phyloP scores from a whole-genome alignment of 768 basidiomycete genomes.

The Sutorius australiensis region DNA sequence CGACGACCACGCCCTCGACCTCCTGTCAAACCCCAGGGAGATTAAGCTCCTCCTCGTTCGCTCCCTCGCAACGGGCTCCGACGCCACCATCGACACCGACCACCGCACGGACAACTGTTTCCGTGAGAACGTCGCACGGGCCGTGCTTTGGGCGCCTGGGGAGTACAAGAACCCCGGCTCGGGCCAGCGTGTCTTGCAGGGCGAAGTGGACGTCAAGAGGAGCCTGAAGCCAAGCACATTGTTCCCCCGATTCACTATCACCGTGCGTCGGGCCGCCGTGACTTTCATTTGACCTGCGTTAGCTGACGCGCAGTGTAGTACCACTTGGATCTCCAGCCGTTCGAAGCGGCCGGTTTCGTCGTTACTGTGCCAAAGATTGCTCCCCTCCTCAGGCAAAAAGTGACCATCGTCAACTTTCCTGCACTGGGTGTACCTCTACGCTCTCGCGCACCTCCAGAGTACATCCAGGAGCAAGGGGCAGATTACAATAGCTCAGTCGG shows the following conservation, averaged over 20 bases:
- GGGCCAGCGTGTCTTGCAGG: slow-evolving; percentile 39
- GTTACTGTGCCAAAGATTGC: slow-evolving; percentile 17
- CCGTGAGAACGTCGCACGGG: slow-evolving; percentile 37
- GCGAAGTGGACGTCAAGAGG: slow-evolving; percentile 50
- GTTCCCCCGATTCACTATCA: slow-evolving; percentile 45
- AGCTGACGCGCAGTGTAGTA: slow-evolving; percentile 36
- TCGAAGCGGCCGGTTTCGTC: slow-evolving; percentile 42
- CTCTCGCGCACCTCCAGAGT: slow-evolving; percentile 53
- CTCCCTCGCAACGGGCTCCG: slow-evolving; percentile 45
- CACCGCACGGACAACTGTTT: slow-evolving; percentile 48
- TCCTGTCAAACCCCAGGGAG: slow-evolving; percentile 40
- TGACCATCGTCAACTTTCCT: slow-evolving; percentile 39
- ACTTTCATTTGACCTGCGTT: neutral
- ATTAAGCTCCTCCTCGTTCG: slow-evolving; percentile 44
- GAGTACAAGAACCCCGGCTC: slow-evolving; percentile 20
- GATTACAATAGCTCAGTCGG: slow-evolving; percentile 53
- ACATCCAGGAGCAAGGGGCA: slow-evolving; percentile 37
- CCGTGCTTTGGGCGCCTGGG: slow-evolving; percentile 43
- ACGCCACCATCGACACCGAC: slow-evolving; percentile 38
- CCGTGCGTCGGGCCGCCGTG: slow-evolving; percentile 32
- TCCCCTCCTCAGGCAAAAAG: slow-evolving; percentile 38
- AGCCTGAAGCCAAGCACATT: slow-evolving; percentile 41
- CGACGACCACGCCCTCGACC: slow-evolving; percentile 48
- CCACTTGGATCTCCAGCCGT: slow-evolving; percentile 39
- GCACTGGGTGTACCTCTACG: slow-evolving; percentile 37